Evolutionary conservation across 2,329 filamentous ascomycete genomes (phyloP), one percentile per base, ranked within the genome.

Genomic region (Cadophora sp.): DNA sequence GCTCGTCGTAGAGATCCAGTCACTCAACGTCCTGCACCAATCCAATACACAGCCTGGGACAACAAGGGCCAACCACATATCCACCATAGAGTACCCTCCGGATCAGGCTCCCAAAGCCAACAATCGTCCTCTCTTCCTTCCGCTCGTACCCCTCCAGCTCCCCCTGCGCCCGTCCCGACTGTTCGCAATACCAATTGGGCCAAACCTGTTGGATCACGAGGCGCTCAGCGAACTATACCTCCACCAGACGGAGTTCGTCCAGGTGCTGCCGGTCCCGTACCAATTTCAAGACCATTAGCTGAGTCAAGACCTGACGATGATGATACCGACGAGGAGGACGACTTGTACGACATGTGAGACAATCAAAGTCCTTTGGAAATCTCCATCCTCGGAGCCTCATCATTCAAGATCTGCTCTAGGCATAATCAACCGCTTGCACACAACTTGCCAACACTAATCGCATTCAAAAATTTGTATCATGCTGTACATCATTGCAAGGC

Each of bases 31-130:
- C 29, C 58, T 11, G 22, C 31, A n/a, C 12, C 60, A 16, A 59
- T 66, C 4, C 12, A 19, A 1, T 73, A 64, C 29, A 73, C 63
- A 50, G 69, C 62, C 2, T 73, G 65, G 31, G 72, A 73, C 55
- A 61, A 68, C 19, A 46, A 26, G 31, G 73, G 73, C 27, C 51
- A 64, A 22, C 50, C 46, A 6, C 70, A 73, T 22, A 1, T 34
- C 19, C 64, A 65, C n/a, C 62, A 67, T 4, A 22, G 48, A 16
- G 4, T 14, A 40, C 55, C 62, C 1, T 69, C 65, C 19, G 55
- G 34, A 12, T 64, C 64, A n/a, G 62, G 27, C 22, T 31, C 51
- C 5, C 26, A 56, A 50, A 27, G n/a, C 9, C 65, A n/a, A 11
- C 37, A 37, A 19, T 26, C 7, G 53, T 4, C 31, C 31, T 19